Evolutionary conservation across 2,329 filamentous ascomycete genomes (phyloP).

Genomic region (Hymenoscyphus salicellus): DNA sequence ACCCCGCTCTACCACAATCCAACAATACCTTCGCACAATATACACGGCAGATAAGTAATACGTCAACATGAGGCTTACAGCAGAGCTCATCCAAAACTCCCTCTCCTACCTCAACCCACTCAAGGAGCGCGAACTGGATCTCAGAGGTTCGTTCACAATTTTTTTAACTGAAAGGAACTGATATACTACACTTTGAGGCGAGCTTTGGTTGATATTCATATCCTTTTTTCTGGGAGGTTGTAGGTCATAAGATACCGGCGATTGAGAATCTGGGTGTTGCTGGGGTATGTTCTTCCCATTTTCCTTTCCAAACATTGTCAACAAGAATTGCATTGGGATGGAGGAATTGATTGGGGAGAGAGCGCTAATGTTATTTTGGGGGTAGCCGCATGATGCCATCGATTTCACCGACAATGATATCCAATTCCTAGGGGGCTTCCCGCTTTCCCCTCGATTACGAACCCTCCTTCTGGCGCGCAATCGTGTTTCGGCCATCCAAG

Average conservation of each 20-base stretch:
- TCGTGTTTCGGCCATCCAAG: conserved; percentile 77
- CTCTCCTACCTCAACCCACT: conserved; percentile 98
- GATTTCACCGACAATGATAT: conserved; percentile 99
- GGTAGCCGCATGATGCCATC: conserved; percentile 91
- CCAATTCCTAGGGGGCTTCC: conserved; percentile 84
- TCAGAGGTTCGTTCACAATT: conserved; percentile 77
- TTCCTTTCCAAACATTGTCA: neutral
- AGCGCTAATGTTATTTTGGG: neutral
- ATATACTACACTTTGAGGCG: conserved; percentile 78
- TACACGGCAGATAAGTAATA: conserved; percentile 12
- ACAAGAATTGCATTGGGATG: neutral
- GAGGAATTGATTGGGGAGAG: neutral
- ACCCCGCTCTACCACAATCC: conserved; percentile 8
- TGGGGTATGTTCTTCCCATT: conserved; percentile 58
- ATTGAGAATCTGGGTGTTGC: conserved; percentile 98
- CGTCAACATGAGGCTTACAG: conserved; percentile 79
- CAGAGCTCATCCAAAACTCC: conserved; percentile 89
- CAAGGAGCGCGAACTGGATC: conserved; percentile 97
- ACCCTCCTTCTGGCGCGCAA: conserved; percentile 89
- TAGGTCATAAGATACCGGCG: conserved; percentile 95
- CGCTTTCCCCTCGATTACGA: conserved; percentile 80
- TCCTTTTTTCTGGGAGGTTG: conserved; percentile 42
- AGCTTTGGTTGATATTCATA: conserved; percentile 78
- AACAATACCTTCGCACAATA: neutral
- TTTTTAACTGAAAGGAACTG: conserved; percentile 73